Base-by-base conservation (phyloP, 225 moss, liverwort and hornwort species). In the Lunularia cruciata region DNA sequence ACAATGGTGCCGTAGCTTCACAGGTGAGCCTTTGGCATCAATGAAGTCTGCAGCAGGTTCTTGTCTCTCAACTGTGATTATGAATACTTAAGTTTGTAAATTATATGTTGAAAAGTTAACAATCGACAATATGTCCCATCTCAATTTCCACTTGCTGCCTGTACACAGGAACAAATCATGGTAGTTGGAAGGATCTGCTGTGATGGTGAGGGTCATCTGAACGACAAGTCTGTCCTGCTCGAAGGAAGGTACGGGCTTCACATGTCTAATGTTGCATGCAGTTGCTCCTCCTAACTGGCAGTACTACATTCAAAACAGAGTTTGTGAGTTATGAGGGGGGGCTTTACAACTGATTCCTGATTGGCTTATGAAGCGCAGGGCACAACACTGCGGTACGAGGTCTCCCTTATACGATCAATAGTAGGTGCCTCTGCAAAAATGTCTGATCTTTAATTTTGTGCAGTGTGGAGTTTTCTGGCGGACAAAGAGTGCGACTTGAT, bases 191-290 rank as follows among this genome's bases (percentile, higher is more conserved):
- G 87, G 76, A 73, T 94, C 49, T 94, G 90, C 67, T 87, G 90
- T 81, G 93, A 94, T 67, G 93, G 90, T 34, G 93, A 94, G 57
- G 90, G 90, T 51, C 88, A 81, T 77, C 77, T 94, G 28, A 94
- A 90, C 74, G 88, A 89, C 31, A 90, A 90, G 71, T 90, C 90
- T 49, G 74, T 94, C 47, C 72, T 94, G 60, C 83, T 94, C 35
- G 90, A 94, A 80, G 93, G 93, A 42, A 83, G 93, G 93, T 90
- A 74, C 8, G 1, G 23, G n/a, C 68, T 38, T 22, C 12, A 8
- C 26, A 6, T 36, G 34, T 53, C 26, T 5, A 8, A 19, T 45
- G n/a, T n/a, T n/a, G n/a, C n/a, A n/a, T n/a, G n/a, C n/a, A n/a
- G n/a, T n/a, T n/a, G 46, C 45, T 37, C n/a, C 10, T 6, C 6